These are phyloP conservation scores for Vaccinium macrocarpon DNA, from an alignment of 148 eudicot species.

Conservation along the genomic window DNA sequence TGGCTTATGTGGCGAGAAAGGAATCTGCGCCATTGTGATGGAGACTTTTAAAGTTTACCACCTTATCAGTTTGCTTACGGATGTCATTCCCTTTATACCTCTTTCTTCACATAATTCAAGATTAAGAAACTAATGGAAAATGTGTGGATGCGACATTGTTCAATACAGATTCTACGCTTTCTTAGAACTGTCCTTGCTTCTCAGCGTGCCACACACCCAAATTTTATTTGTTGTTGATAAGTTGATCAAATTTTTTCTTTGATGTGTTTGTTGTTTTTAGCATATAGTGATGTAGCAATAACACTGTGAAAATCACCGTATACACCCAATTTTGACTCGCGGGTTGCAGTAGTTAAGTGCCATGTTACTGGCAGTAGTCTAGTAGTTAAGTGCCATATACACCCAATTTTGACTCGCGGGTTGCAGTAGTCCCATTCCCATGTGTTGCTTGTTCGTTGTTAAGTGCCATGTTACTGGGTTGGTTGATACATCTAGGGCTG, in stretches of 20 bases:
- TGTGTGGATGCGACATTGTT: not conserved
- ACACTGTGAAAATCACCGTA: not conserved
- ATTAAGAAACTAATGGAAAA: not conserved
- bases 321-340: not conserved
- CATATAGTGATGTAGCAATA: not conserved
- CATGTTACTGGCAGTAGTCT: not conserved
- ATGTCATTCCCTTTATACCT: not conserved
- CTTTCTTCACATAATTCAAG: not conserved
- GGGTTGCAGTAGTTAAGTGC: not conserved
- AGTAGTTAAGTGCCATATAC: too few relatives aligned
- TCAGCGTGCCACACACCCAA: not conserved
- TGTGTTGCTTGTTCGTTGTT: not conserved
- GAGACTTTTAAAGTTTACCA: not conserved
- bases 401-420: not conserved
- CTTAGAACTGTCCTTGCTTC: not conserved
- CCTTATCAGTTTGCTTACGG: not conserved
- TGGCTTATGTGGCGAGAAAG: not conserved
- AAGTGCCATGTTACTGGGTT: not conserved
- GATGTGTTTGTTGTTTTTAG: not conserved
- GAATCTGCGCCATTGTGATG: not conserved
- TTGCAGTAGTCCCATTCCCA: not conserved
- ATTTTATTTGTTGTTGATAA: not conserved
- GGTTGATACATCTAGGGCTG: not conserved
- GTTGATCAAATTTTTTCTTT: not conserved
- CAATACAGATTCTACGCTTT: not conserved